phyloP scores from a whole-genome alignment of 768 basidiomycete genomes.

The Pulveroboletus sp. region DNA sequence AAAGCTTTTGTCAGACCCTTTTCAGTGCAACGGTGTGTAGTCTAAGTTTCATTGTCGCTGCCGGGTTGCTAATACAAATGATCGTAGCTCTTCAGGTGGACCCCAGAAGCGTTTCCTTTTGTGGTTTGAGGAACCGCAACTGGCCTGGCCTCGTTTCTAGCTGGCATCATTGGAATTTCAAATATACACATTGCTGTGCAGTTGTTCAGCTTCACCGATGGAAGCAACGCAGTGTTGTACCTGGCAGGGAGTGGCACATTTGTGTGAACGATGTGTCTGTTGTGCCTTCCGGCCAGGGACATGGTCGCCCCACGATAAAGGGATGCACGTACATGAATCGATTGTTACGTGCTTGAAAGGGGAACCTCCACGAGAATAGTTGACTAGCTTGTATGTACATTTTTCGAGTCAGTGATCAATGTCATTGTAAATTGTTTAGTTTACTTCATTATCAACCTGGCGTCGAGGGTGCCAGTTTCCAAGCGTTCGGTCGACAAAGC shows the following conservation, averaged over 20 bases:
- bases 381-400: too few species aligned
- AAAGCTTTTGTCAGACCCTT: conserved; percentile 9
- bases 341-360: too few species aligned
- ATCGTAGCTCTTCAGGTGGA: conserved; percentile 13
- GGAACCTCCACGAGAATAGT: too few species aligned
- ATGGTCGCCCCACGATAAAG: conserved; percentile 12
- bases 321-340: too few species aligned
- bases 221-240: conserved; percentile 9
- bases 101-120: conserved; percentile 14
- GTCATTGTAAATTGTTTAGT: too few species aligned
- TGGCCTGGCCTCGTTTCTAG: conserved; percentile 5
- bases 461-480: too few species aligned
- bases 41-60: neutral
- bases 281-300: conserved; percentile 7
- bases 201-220: conserved; percentile 1
- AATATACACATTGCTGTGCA: conserved; percentile 1
- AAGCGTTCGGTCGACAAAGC: too few species aligned
- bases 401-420: too few species aligned
- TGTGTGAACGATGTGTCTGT: conserved; percentile 5
- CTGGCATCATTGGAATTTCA: neutral
- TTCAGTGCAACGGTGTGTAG: conserved; percentile 7
- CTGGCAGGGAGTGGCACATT: conserved; percentile 12
- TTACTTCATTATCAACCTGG: too few species aligned
- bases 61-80: neutral
- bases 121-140: conserved; percentile 13